Conservation (phyloP, 129 eudicot species). For the Logfia minima region DNA sequence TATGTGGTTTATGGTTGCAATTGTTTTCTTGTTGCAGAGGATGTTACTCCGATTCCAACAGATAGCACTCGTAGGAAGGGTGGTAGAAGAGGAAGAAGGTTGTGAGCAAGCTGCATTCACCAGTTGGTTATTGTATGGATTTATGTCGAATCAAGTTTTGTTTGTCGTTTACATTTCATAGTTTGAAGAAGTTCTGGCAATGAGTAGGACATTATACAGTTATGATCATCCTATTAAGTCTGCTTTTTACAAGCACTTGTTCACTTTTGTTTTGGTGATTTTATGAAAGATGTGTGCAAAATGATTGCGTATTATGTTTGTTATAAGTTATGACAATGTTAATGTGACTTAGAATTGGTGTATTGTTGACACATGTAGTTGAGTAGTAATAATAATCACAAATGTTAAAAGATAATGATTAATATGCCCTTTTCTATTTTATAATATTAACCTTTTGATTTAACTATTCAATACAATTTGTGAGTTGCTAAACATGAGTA, state of each 20-base stretch:
- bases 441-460: too few relatives aligned
- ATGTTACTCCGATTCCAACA: constrained; percentile 11
- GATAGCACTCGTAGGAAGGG: constrained; percentile 10
- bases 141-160: background rate
- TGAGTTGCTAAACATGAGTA: too few relatives aligned
- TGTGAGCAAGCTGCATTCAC: background rate
- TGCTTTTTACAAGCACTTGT: background rate
- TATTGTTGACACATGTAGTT: background rate
- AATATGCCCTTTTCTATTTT: too few relatives aligned
- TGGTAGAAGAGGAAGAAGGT: constrained; percentile 20
- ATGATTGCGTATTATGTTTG: background rate
- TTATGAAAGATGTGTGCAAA: background rate
- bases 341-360: background rate
- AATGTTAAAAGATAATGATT: background rate
- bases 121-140: background rate
- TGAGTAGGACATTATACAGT: background rate
- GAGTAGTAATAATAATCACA: background rate
- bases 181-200: background rate
- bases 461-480: too few relatives aligned
- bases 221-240: background rate
- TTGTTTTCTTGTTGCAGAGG: background rate
- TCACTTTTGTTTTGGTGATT: background rate
- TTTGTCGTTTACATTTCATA: background rate
- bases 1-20: background rate
- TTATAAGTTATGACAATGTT: background rate